These are phyloP conservation scores for Bipolaris gigantea DNA, from an alignment of 2,329 filamentous ascomycete species.

Conservation along the genomic window DNA sequence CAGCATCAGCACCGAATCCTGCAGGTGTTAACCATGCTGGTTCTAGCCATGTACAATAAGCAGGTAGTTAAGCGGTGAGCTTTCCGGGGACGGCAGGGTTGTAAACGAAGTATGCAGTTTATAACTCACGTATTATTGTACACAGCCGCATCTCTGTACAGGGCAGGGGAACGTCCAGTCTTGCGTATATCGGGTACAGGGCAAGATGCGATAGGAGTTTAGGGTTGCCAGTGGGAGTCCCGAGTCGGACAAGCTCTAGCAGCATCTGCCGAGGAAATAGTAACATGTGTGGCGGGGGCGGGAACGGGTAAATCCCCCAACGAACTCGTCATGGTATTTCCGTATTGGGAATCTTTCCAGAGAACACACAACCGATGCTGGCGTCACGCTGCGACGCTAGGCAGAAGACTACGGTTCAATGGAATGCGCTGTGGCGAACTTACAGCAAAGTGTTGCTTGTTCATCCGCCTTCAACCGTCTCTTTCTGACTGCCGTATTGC, in stretches of 20 bases:
- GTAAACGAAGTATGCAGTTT: not conserved
- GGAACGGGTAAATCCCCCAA: conserved; percentile 4
- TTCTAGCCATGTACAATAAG: not conserved
- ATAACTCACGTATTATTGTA: not conserved
- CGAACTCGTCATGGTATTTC: not conserved
- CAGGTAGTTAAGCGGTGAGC: not conserved
- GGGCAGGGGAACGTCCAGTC: not conserved
- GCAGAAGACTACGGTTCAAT: not conserved
- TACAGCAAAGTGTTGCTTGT: not conserved
- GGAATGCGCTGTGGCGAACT: not conserved
- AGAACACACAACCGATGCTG: not conserved
- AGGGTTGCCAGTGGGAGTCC: not conserved
- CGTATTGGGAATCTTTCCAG: not conserved
- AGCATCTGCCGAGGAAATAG: not conserved
- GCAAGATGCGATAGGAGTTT: not conserved
- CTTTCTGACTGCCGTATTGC: too few relatives aligned
- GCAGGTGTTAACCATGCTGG: not conserved
- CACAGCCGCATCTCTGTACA: not conserved
- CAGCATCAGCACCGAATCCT: too few relatives aligned
- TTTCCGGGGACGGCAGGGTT: not conserved
- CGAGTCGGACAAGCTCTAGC: not conserved
- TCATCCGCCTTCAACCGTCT: not conserved
- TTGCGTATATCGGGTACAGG: not conserved
- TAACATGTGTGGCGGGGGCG: not conserved
- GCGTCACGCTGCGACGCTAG: not conserved